phyloP scores from a whole-genome alignment of 73 alveolate genomes.

The Breviolum minutum region DNA sequence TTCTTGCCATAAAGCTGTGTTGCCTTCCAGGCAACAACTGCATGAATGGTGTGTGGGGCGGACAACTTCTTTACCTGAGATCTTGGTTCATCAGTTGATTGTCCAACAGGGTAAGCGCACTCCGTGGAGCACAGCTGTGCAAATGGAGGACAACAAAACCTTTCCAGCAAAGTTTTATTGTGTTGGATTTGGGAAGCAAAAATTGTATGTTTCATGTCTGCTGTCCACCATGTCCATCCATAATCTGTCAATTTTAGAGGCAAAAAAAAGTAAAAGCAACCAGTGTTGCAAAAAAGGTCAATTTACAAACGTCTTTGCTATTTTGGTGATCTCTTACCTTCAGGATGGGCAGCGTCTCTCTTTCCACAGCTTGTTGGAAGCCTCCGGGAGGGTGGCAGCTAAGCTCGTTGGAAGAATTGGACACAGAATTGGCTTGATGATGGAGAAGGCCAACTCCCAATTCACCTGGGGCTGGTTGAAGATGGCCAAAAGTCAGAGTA shows the following conservation, averaged over 20 bases:
- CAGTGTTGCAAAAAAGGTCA: background rate
- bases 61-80: conserved; percentile 7
- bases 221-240: background rate
- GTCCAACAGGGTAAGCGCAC: conserved; percentile 37
- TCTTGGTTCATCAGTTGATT: conserved; percentile 31
- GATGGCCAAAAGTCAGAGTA: background rate
- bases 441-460: conserved; percentile 28
- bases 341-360: conserved; percentile 34
- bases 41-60: conserved; percentile 11
- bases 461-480: background rate
- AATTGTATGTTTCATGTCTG: no score
- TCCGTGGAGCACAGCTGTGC: conserved; percentile 25
- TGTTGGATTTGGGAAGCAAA: no score
- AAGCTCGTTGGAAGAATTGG: background rate
- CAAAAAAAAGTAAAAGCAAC: background rate
- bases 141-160: background rate
- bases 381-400: conserved; percentile 14
- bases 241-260: background rate
- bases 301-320: background rate
- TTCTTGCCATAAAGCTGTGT: background rate
- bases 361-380: background rate
- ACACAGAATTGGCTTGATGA: conserved; percentile 1
- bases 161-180: no score
- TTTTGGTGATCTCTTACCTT: background rate
- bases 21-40: background rate